Percentiles rank a stretch among this genome's conserved stretches.
These are phyloP conservation scores for Sugiyamaella lignohabitans DNA, from an alignment of 805 yeast genomes.

Conservation along the genomic window DNA sequence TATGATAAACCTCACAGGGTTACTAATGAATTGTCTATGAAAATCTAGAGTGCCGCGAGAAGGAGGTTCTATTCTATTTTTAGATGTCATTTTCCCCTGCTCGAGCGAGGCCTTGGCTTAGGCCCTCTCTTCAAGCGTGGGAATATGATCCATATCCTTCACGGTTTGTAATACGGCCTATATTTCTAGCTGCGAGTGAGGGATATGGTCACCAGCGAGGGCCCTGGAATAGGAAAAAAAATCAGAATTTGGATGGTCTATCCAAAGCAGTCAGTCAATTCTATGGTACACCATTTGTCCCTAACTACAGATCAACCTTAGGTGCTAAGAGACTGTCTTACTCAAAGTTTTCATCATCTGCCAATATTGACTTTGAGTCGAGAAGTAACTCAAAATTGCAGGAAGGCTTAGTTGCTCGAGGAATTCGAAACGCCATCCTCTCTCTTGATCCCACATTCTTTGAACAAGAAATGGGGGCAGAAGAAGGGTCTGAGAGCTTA, in stretches of 20 bases:
- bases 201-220: neutral
- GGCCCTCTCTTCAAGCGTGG: neutral
- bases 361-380: neutral
- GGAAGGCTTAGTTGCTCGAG: neutral
- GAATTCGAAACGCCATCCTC: neutral
- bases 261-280: neutral
- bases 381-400: neutral
- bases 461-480: conserved; percentile 1
- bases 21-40: too few relatives aligned
- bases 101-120: neutral
- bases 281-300: too few relatives aligned
- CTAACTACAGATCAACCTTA: neutral
- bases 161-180: neutral
- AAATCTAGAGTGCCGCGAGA: too few relatives aligned
- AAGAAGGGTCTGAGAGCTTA: too few relatives aligned
- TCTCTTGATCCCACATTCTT: neutral
- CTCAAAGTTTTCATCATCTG: neutral
- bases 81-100: neutral
- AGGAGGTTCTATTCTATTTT: too few relatives aligned
- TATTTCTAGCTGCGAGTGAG: neutral
- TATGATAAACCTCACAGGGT: too few relatives aligned
- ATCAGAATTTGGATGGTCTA: neutral
- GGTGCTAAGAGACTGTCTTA: neutral
- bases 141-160: neutral
- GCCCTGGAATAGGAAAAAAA: neutral